A percentile compares a stretch with the other conserved stretches of the same genome.
These are phyloP conservation scores for Aechmea fasciata DNA, from an alignment of 176 grass and related monocot species.

Conservation along the genomic window DNA sequence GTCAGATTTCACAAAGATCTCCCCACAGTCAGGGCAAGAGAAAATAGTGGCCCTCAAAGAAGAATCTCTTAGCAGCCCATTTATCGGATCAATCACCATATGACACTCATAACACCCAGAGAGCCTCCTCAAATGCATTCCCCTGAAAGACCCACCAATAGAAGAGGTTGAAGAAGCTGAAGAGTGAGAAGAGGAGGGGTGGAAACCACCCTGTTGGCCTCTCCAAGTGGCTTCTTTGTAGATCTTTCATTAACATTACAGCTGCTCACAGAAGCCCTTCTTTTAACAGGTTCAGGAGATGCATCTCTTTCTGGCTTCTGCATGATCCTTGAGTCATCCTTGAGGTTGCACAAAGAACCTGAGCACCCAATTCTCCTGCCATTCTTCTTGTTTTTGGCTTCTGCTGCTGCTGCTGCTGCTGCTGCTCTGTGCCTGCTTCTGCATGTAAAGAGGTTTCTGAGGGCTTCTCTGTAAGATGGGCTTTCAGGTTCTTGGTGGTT, in stretches of 20 bases:
- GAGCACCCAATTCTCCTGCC: constrained; percentile 24
- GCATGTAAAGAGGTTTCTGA: constrained; percentile 17
- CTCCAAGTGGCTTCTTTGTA: constrained; percentile 17
- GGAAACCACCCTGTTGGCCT: constrained; percentile 31
- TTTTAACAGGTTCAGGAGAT: neutral
- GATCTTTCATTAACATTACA: constrained; percentile 15
- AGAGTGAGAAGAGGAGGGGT: constrained; percentile 30
- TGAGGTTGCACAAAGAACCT: constrained; percentile 38
- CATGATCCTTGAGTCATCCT: constrained; percentile 36
- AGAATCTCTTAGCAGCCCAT: constrained; percentile 20
- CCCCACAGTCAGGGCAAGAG: constrained; percentile 52
- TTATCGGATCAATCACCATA: constrained; percentile 34
- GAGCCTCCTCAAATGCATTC: constrained; percentile 59
- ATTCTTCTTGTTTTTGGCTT: constrained; percentile 19
- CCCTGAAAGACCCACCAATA: constrained; percentile 42
- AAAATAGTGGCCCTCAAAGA: constrained; percentile 31
- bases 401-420: neutral
- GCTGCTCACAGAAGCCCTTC: constrained; percentile 1
- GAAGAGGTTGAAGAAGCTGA: constrained; percentile 46
- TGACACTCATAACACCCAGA: constrained; percentile 72
- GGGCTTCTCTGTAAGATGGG: neutral
- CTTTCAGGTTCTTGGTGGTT: neutral
- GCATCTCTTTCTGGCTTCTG: neutral
- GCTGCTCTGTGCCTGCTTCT: constrained; percentile 6
- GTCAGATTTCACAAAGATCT: constrained; percentile 60